phyloP scores from a whole-genome alignment of 768 basidiomycete genomes.

The Grammothele lineata region DNA sequence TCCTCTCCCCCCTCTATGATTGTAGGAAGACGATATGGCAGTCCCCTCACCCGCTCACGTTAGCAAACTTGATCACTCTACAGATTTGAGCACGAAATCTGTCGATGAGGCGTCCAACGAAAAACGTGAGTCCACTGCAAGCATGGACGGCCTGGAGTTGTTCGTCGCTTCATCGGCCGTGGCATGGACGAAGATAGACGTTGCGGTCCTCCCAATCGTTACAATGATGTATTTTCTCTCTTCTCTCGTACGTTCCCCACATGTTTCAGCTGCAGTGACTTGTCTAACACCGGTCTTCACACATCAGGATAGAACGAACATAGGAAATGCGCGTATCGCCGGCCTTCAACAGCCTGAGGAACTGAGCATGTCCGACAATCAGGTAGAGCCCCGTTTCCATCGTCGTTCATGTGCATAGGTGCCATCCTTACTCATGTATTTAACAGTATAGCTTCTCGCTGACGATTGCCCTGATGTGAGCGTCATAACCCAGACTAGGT shows the following conservation, averaged over 20 bases:
- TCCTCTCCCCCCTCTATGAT: no score
- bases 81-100: no score
- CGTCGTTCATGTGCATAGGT: conserved; percentile 9
- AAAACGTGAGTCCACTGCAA: no score
- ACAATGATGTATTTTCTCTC: conserved; percentile 11
- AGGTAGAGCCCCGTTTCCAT: conserved; percentile 17
- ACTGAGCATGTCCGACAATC: conserved; percentile 25
- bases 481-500: neutral
- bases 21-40: no score
- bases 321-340: conserved; percentile 29
- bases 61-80: no score
- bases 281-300: neutral
- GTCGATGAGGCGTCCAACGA: no score
- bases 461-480: conserved; percentile 2
- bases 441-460: neutral
- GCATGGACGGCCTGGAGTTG: no score
- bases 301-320: conserved; percentile 15
- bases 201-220: conserved; percentile 6
- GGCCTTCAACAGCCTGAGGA: conserved; percentile 30
- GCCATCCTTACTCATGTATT: neutral
- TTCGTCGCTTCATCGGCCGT: no score
- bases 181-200: conserved; percentile 10
- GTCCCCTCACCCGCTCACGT: no score
- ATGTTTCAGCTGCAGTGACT: neutral
- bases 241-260: conserved; percentile 2